A percentile compares a stretch with the other conserved stretches of the same genome.
These are phyloP conservation scores for Chlorella vulgaris DNA, from an alignment of 139 green algal genomes.

Conservation along the genomic window DNA sequence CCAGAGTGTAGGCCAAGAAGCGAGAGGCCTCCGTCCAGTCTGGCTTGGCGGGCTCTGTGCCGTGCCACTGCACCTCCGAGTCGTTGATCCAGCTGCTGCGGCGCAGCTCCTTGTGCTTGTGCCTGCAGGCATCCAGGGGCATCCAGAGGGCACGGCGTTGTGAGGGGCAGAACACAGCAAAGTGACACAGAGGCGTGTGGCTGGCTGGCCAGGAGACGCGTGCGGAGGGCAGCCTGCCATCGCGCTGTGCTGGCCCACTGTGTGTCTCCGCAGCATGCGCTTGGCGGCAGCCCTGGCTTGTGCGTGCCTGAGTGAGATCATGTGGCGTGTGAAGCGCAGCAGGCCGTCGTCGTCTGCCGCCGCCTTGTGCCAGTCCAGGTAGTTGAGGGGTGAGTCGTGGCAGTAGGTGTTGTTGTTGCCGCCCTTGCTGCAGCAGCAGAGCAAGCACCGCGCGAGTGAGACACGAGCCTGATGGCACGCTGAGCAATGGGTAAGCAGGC, in stretches of 20 bases:
- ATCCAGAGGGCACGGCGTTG: not conserved
- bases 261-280: too few relatives aligned
- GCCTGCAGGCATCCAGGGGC: not conserved
- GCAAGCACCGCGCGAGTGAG: too few relatives aligned
- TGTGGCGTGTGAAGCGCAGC: constrained; percentile 71
- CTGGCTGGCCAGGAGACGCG: too few relatives aligned
- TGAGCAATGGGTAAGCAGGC: too few relatives aligned
- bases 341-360: constrained; percentile 68
- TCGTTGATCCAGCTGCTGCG: constrained; percentile 61
- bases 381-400: constrained; percentile 93
- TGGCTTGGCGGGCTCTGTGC: constrained; percentile 63
- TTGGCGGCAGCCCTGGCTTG: too few relatives aligned
- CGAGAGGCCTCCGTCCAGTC: constrained; percentile 90
- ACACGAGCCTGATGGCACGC: too few relatives aligned
- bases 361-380: constrained; percentile 80
- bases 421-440: constrained; percentile 55
- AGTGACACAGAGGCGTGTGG: too few relatives aligned
- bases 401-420: constrained; percentile 99
- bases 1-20: constrained; percentile 86
- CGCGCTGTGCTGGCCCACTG: too few relatives aligned
- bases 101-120: constrained; percentile 64
- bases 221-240: too few relatives aligned
- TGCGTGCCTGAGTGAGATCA: constrained; percentile 67
- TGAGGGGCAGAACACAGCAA: not conserved
- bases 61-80: constrained; percentile 90